phyloP scores from a whole-genome alignment of 192 early-diverging fungal species.

The Coemansia sp. region DNA sequence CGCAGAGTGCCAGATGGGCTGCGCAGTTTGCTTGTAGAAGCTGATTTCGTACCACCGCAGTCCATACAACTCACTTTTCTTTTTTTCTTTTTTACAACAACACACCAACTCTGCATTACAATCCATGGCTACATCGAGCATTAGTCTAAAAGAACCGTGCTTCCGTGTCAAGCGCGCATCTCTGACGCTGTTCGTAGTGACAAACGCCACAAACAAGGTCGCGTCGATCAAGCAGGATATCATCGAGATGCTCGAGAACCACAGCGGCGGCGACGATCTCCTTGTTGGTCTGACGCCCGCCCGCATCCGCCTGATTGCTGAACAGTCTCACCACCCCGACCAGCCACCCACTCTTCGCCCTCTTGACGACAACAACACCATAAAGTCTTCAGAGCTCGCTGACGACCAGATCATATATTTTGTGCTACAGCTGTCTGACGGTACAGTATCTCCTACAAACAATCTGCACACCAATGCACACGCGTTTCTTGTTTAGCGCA shows the following conservation, averaged over 20 bases:
- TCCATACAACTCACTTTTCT: too few relatives aligned
- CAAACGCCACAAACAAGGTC: constrained; percentile 13
- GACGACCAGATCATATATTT: constrained; percentile 36
- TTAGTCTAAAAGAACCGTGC: constrained; percentile 22
- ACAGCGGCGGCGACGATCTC: constrained; percentile 13
- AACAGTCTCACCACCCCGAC: constrained; percentile 1
- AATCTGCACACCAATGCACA: not conserved
- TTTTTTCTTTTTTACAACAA: not conserved
- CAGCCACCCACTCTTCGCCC: not conserved
- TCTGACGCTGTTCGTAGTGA: constrained; percentile 35
- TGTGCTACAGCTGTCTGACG: constrained; percentile 18
- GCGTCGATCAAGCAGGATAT: constrained; percentile 17
- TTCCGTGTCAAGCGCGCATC: constrained; percentile 42
- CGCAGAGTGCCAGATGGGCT: not conserved
- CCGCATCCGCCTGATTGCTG: constrained; percentile 20
- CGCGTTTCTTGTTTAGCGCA: not conserved
- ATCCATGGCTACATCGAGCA: constrained; percentile 5
- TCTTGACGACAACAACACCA: constrained; percentile 15
- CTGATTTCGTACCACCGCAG: too few relatives aligned
- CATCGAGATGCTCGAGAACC: constrained; percentile 27
- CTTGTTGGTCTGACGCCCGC: constrained; percentile 10
- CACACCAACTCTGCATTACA: too few relatives aligned
- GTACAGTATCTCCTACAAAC: constrained; percentile 6
- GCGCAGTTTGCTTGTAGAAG: not conserved
- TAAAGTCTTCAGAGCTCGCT: constrained; percentile 11